Conservation (phyloP, 176 grass and related monocot genomes). For the Saccharum officinarum region DNA sequence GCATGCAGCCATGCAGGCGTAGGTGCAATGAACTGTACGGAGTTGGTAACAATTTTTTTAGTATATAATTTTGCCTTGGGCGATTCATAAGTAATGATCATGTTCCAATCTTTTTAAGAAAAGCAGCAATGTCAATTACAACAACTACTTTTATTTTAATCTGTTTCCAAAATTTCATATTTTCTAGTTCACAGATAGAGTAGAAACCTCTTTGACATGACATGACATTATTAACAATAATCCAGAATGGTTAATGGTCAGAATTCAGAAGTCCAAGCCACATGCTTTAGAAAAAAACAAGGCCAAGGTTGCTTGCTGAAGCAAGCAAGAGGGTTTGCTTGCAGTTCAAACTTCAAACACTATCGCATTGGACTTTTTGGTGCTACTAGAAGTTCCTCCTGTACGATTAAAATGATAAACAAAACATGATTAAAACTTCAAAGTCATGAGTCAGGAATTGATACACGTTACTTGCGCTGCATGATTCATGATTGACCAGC, state of each 20-base stretch:
- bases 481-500: conserved; percentile 22
- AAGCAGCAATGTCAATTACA: background rate
- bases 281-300: background rate
- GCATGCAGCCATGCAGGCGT: background rate
- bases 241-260: background rate
- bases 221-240: conserved; percentile 3
- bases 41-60: background rate
- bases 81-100: background rate
- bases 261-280: conserved; percentile 13
- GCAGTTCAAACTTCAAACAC: background rate
- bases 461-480: background rate
- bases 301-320: background rate
- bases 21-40: conserved; percentile 8
- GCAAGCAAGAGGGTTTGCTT: conserved; percentile 5
- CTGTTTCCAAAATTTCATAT: background rate
- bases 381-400: background rate
- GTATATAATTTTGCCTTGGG: background rate
- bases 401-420: background rate
- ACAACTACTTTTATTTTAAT: background rate
- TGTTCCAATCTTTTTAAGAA: background rate
- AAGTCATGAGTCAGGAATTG: background rate
- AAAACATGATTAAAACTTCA: background rate
- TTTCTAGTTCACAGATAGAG: background rate
- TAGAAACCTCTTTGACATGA: background rate
- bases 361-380: background rate